A percentile compares a stretch with the other conserved stretches of the same genome.
These are phyloP conservation scores for Cudoniella acicularis DNA, from an alignment of 495 filamentous ascomycete genomes.

Conservation along the genomic window DNA sequence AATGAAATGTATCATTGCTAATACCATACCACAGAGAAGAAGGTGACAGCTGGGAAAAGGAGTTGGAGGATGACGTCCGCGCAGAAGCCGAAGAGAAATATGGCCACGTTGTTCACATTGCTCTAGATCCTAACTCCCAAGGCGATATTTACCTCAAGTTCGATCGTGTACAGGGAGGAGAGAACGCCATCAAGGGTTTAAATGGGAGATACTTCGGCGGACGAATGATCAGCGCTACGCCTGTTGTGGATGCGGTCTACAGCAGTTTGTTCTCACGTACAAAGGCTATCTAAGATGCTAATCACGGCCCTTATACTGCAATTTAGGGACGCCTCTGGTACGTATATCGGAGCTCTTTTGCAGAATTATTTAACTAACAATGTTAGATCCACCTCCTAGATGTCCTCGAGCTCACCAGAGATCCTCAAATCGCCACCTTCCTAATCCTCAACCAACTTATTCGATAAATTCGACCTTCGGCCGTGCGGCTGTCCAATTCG, in stretches of 20 bases:
- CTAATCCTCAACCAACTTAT: neutral
- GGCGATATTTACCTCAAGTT: slow-evolving; percentile 99
- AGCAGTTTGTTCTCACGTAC: slow-evolving; percentile 91
- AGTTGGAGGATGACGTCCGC: slow-evolving; percentile 90
- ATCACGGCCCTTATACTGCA: slow-evolving; percentile 33
- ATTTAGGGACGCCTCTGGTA: slow-evolving; percentile 25
- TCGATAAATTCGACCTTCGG: neutral
- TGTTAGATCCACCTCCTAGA: neutral
- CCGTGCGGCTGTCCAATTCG: neutral
- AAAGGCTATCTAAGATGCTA: slow-evolving; percentile 61
- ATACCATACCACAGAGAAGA: slow-evolving; percentile 63
- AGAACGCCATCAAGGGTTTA: slow-evolving; percentile 95
- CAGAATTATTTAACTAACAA: neutral
- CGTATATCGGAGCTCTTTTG: neutral
- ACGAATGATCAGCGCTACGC: slow-evolving; percentile 83
- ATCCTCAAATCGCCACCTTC: neutral
- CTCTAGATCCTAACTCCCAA: slow-evolving; percentile 85
- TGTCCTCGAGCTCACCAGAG: neutral
- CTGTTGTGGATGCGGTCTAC: slow-evolving; percentile 97
- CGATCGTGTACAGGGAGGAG: slow-evolving; percentile 86
- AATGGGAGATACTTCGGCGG: slow-evolving; percentile 96
- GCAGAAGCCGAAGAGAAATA: slow-evolving; percentile 93
- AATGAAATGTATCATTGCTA: neutral
- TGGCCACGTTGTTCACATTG: slow-evolving; percentile 96
- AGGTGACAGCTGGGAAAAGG: slow-evolving; percentile 85